Conservation (phyloP, 495 filamentous ascomycete species). For the Penicillium bovifimosum region DNA sequence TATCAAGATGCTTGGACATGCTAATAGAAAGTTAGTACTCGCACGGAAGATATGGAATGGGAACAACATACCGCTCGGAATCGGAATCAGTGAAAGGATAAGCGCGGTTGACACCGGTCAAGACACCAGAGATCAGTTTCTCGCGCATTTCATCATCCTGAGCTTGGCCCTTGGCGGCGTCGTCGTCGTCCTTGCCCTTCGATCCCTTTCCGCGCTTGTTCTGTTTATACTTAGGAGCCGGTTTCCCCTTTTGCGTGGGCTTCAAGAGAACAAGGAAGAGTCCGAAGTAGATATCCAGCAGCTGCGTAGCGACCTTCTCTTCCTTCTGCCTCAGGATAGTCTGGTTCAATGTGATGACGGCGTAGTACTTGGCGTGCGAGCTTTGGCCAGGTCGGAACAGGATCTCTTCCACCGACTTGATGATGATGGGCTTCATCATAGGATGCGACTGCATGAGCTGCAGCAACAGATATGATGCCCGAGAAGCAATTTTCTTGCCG, state of each 20-base stretch:
- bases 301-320: constrained; percentile 69
- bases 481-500: constrained; percentile 88
- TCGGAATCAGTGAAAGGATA: constrained; percentile 86
- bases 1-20: constrained; percentile 84
- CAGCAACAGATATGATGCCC: constrained; percentile 85
- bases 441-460: constrained; percentile 85
- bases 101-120: constrained; percentile 92
- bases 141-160: constrained; percentile 67
- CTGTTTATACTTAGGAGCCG: constrained; percentile 30
- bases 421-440: constrained; percentile 83
- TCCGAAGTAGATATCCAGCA: constrained; percentile 85
- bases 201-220: constrained; percentile 16
- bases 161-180: constrained; percentile 25
- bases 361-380: constrained; percentile 87
- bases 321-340: constrained; percentile 83
- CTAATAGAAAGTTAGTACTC: constrained; percentile 31
- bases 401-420: constrained; percentile 80
- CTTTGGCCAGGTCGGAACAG: constrained; percentile 83
- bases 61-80: constrained; percentile 54
- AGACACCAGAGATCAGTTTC: constrained; percentile 82
- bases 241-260: constrained; percentile 38
- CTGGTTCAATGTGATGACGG: constrained; percentile 93
- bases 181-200: constrained; percentile 4
- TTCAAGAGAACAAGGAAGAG: constrained; percentile 76
- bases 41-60: neutral